Evolutionary conservation across 2,329 filamentous ascomycete genomes (phyloP).

Genomic region (Cladophialophora psammophila): DNA sequence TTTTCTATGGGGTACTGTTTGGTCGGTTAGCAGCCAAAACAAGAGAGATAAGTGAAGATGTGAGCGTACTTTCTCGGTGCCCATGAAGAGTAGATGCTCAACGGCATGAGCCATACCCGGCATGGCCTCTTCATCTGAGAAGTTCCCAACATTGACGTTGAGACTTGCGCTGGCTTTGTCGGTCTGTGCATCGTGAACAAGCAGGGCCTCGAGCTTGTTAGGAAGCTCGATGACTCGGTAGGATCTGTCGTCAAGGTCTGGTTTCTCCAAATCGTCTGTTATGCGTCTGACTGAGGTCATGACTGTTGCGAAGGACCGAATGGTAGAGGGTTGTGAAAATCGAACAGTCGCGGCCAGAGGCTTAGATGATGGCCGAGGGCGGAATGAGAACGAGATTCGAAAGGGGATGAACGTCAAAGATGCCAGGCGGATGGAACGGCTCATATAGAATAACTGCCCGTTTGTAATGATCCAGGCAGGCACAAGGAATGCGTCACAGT

Average conservation of each 20-base stretch:
- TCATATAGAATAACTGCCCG: conserved; percentile 30
- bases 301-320: conserved; percentile 38
- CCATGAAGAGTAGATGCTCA: conserved; percentile 97
- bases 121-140: conserved; percentile 89
- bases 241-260: conserved; percentile 80
- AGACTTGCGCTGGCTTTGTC: conserved; percentile 96
- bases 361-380: conserved; percentile 22
- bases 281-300: conserved; percentile 50
- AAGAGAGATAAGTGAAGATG: not conserved
- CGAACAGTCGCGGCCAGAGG: conserved; percentile 19
- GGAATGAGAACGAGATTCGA: conserved; percentile 21
- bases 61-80: conserved; percentile 78
- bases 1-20: conserved; percentile 86
- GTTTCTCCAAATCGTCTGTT: conserved; percentile 79
- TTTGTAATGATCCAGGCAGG: conserved; percentile 16
- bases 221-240: conserved; percentile 86
- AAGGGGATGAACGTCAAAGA: conserved; percentile 26
- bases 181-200: conserved; percentile 93
- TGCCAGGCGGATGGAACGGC: conserved; percentile 30
- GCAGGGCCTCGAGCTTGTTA: conserved; percentile 87
- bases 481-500: conserved; percentile 24
- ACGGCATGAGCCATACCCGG: conserved; percentile 95
- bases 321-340: conserved; percentile 15
- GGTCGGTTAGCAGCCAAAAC: conserved; percentile 18
- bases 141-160: conserved; percentile 95